phyloP scores from a whole-genome alignment of 306 rosid genomes.

The Fragaria ananassa region DNA sequence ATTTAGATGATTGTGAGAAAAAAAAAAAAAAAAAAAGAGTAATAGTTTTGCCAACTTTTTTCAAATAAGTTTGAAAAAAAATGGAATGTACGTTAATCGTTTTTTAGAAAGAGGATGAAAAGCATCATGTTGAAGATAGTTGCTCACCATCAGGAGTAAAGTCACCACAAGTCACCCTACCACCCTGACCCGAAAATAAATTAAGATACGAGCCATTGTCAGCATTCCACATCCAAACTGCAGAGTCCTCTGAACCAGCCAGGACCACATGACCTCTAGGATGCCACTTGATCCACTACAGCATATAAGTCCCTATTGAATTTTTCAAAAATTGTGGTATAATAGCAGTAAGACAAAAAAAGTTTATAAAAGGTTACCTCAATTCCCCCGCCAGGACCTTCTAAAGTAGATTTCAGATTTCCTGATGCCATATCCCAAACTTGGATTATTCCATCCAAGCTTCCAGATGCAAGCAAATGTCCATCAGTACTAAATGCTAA shows the following conservation, averaged over 20 bases:
- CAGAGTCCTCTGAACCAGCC: conserved; percentile 85
- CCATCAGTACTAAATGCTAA: conserved; percentile 82
- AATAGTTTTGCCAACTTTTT: neutral
- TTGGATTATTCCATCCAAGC: conserved; percentile 73
- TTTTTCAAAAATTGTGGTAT: conserved; percentile 12
- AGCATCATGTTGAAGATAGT: conserved; percentile 22
- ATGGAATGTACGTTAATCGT: neutral
- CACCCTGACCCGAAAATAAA: conserved; percentile 69
- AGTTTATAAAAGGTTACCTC: conserved; percentile 40
- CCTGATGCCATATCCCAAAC: conserved; percentile 64
- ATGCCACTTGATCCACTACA: conserved; percentile 95
- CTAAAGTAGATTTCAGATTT: conserved; percentile 50
- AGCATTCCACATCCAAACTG: conserved; percentile 93
- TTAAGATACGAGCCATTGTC: conserved; percentile 53
- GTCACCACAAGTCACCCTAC: conserved; percentile 83
- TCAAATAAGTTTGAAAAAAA: neutral
- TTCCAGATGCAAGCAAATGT: conserved; percentile 69
- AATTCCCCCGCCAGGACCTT: conserved; percentile 78
- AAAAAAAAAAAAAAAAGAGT: neutral
- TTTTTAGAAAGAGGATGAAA: neutral
- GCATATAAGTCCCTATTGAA: conserved; percentile 21
- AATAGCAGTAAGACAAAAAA: neutral
- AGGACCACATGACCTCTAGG: conserved; percentile 77
- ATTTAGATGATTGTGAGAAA: neutral
- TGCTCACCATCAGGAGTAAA: conserved; percentile 89